phyloP scores from a whole-genome alignment of 352 stramenopile genomes.

The Phytophthora tubulina region DNA sequence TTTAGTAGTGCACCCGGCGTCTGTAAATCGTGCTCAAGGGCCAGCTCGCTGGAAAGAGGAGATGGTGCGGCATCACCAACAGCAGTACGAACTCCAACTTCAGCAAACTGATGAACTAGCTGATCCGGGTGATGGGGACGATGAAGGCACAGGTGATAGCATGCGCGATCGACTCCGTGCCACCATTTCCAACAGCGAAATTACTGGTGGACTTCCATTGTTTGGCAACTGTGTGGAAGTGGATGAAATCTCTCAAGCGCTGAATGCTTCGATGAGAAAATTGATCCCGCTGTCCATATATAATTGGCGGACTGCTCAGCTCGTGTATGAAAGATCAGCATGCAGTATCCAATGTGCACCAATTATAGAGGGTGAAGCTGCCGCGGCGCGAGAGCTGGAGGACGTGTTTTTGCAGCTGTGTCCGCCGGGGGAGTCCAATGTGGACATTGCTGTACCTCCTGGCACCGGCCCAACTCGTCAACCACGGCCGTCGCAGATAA shows the following conservation, averaged over 20 bases:
- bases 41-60: constrained; percentile 61
- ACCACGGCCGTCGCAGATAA: constrained; percentile 42
- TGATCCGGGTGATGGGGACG: constrained; percentile 33
- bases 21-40: constrained; percentile 37
- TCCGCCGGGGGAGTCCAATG: constrained; percentile 30
- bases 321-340: constrained; percentile 63
- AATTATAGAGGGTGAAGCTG: constrained; percentile 59
- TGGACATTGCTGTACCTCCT: constrained; percentile 22
- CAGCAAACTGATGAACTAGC: constrained; percentile 38
- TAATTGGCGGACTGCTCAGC: constrained; percentile 78
- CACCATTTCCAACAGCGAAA: constrained; percentile 38
- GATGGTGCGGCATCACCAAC: constrained; percentile 37
- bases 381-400: constrained; percentile 58
- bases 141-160: constrained; percentile 35
- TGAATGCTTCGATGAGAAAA: constrained; percentile 62
- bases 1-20: constrained; percentile 56
- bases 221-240: constrained; percentile 73
- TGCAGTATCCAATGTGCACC: constrained; percentile 63
- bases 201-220: constrained; percentile 40
- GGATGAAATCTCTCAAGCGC: constrained; percentile 74
- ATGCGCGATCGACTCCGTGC: constrained; percentile 14
- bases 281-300: constrained; percentile 69
- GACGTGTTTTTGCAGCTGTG: constrained; percentile 66
- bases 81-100: constrained; percentile 40
- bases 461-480: constrained; percentile 23